A percentile compares a stretch with the other conserved stretches of the same genome.
Conservation (phyloP, 805 yeast genomes). For the Starmera quercuum region DNA sequence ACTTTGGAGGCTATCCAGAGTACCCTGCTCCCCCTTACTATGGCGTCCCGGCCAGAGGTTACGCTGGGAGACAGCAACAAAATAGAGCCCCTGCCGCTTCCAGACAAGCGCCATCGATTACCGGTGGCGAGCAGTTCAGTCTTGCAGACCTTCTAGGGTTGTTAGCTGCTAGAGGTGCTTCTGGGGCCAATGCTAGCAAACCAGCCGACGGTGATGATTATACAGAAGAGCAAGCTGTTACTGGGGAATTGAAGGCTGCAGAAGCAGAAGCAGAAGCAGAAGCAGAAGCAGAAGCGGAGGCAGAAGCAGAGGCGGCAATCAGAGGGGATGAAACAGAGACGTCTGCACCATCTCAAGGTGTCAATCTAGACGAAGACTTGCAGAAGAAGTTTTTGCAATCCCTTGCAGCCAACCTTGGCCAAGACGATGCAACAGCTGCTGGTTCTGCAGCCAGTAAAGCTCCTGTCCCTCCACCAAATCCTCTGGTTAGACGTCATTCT, state of each 20-base stretch:
- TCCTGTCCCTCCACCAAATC: slow-evolving; percentile 3
- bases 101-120: not conserved
- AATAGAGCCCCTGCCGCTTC: not conserved
- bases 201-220: slow-evolving; percentile 1
- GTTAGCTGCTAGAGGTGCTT: not conserved
- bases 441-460: not conserved
- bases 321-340: slow-evolving; percentile 1
- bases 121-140: not conserved
- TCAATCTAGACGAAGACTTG: too few species aligned
- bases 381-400: too few species aligned
- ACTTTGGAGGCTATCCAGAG: not conserved
- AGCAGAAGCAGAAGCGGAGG: slow-evolving; percentile 5
- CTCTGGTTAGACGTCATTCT: slow-evolving; percentile 18
- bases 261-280: not conserved
- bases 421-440: not conserved
- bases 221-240: too few species aligned
- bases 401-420: too few species aligned
- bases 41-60: not conserved
- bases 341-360: slow-evolving; percentile 1
- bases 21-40: slow-evolving; percentile 4
- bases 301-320: slow-evolving; percentile 4
- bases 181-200: not conserved
- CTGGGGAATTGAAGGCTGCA: too few species aligned
- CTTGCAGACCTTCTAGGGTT: not conserved
- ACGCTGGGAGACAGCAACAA: too few species aligned